Evolutionary conservation across 2,329 filamentous ascomycete species (phyloP), one percentile per base, ranked within the genome.

Genomic region (Cytospora mali): DNA sequence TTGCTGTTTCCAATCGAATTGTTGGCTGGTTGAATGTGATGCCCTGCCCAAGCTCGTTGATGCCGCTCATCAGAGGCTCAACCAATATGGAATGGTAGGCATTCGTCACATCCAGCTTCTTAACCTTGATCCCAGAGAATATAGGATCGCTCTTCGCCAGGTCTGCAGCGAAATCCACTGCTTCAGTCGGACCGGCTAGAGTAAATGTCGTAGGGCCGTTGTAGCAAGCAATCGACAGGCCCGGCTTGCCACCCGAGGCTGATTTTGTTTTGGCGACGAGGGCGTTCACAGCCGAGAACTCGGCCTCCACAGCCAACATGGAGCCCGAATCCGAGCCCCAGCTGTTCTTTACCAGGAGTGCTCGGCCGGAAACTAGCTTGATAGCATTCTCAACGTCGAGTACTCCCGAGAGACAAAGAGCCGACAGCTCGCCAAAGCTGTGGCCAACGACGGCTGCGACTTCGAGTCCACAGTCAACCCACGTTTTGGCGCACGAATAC

Each of bases 51-150:
- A 49, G 9, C 73, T 68, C 7, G 77, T 55, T 75, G 75, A 79
- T 59, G 76, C 62, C 42, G 0, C 49, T 13, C 11, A 74, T 58
- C 0, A 81, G 52, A 0, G 64, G 57, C 0, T 81, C 78, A 0
- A 78, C 75, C 0, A 83, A 69, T 0, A 57, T 55, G 0, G 76
- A 82, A 66, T 83, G 81, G 66, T 81, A 83, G 0, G 77, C 80
- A 61, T 83, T 75, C 0, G 79, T 79, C 1, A 80, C 77, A 16
- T 76, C 71, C 0, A 84, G 74, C 5, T 68, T 67, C 67, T 80
- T 81, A 27, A 14, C 58, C 55, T 69, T 74, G 42, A 75, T 64
- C 2, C 52, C 42, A 0, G 66, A 0, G 80, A 68, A 46, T 67
- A 27, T 29, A 5, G 10, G 11, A 18, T 50, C 54, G 6, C 6